Evolutionary conservation across 208 protist genomes (phyloP), one percentile per base, ranked within the genome.

Genomic region (Acanthamoeba sp.): DNA sequence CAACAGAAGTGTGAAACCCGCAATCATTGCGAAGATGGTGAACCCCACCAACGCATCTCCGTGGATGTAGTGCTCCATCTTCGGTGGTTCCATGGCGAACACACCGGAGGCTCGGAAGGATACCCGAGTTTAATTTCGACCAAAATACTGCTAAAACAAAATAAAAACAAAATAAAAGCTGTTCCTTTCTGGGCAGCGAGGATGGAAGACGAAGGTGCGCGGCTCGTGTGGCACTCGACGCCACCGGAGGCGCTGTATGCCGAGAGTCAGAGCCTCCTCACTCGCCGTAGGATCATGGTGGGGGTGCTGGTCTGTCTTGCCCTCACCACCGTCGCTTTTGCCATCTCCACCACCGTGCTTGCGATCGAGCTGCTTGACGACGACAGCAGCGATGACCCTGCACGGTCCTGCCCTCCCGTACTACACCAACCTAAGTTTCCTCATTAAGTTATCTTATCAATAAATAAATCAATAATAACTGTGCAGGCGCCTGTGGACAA

Each of bases 41-140:
- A 76, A 40, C 18, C 66, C 66, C 66, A 76, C 66, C 66, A 76
- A 12, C 66, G n/a, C 66, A 76, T 76, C 66, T 32, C n/a, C 27
- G 66, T 76, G 66, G 6, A 76, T 18, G 66, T 76, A 36, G n/a
- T 76, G 66, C 66, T 76, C 66, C 66, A 76, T 76, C 66, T 48
- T 48, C 45, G 10, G 45, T n/a, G n/a, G n/a, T n/a, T n/a, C n/a
- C n/a, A n/a, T n/a, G n/a, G n/a, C n/a, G n/a, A n/a, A n/a, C n/a
- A n/a, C n/a, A n/a, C n/a, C n/a, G n/a, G n/a, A n/a, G n/a, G n/a
- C n/a, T n/a, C n/a, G n/a, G n/a, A n/a, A n/a, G n/a, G n/a, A n/a
- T n/a, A n/a, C n/a, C n/a, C n/a, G n/a, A n/a, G 16, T 55, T 55
- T 55, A 55, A 55, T 55, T 55, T 55, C 16, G 16, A 20, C 16